Percentiles rank a stretch among this genome's conserved stretches.
phyloP scores from a whole-genome alignment of 805 yeast genomes.

The Candida piceae region DNA sequence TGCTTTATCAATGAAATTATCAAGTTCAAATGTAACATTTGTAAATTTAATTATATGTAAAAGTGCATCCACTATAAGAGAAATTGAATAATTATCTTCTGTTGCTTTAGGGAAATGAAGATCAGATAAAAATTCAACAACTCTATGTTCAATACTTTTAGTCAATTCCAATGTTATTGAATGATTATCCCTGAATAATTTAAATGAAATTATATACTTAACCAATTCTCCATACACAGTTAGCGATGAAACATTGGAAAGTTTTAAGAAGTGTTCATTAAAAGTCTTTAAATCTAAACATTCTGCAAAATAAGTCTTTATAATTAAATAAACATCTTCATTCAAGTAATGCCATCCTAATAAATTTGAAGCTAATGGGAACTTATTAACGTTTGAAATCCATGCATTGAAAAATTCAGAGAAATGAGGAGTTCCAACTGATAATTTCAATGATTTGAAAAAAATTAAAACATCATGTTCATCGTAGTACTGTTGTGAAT shows the following conservation, averaged over 20 bases:
- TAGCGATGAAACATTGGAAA: constrained; percentile 2
- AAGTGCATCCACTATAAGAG: constrained; percentile 29
- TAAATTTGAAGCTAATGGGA: constrained; percentile 21
- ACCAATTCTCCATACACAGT: constrained; percentile 7
- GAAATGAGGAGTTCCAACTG: constrained; percentile 6
- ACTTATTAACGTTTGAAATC: constrained; percentile 6
- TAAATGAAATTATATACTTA: constrained; percentile 16
- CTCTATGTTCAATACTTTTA: constrained; percentile 5
- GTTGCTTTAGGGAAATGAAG: constrained; percentile 43
- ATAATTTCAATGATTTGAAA: constrained; percentile 4
- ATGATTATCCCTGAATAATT: constrained; percentile 5
- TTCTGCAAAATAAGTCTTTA: constrained; percentile 4
- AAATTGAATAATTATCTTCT: constrained; percentile 28
- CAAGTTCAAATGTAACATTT: constrained; percentile 17
- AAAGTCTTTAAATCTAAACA: too few relatives aligned
- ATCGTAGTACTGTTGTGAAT: neutral
- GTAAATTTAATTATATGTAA: constrained; percentile 13
- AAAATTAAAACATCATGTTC: constrained; percentile 7
- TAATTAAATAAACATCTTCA: constrained; percentile 5
- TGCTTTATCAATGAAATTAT: constrained; percentile 27
- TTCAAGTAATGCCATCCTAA: constrained; percentile 21
- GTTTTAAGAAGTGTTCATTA: constrained; percentile 4
- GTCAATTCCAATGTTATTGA: constrained; percentile 1
- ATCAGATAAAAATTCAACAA: constrained; percentile 14
- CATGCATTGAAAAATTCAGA: constrained; percentile 8